A percentile compares a stretch with the other conserved stretches of the same genome.
phyloP scores from a whole-genome alignment of 805 yeast genomes.

The Blastobotrys muscicola region DNA sequence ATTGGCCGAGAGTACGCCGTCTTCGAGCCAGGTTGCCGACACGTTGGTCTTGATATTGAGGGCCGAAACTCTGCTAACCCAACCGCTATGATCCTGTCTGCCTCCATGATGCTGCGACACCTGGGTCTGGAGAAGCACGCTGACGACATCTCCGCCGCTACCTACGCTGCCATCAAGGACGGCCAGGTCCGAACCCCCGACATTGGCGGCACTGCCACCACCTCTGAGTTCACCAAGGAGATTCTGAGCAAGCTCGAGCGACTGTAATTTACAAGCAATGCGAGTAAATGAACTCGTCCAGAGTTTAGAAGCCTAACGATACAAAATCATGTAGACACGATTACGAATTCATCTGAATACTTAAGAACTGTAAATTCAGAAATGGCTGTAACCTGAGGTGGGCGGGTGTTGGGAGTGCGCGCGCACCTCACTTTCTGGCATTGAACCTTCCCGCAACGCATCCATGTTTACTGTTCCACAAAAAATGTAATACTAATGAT shows the following conservation, averaged over 20 bases:
- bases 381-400: too few species aligned
- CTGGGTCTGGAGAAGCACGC: conserved; percentile 81
- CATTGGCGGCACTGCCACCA: conserved; percentile 82
- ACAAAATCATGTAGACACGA: too few species aligned
- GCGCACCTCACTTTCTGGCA: too few species aligned
- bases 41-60: conserved; percentile 93
- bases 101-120: conserved; percentile 89
- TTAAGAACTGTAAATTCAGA: too few species aligned
- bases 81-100: conserved; percentile 90
- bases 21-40: conserved; percentile 99
- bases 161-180: conserved; percentile 81
- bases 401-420: too few species aligned
- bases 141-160: conserved; percentile 79
- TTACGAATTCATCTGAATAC: too few species aligned
- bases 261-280: conserved; percentile 12
- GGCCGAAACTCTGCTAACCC: conserved; percentile 96
- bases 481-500: too few species aligned
- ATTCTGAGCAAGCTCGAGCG: conserved; percentile 58
- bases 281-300: too few species aligned
- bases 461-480: too few species aligned
- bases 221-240: conserved; percentile 92
- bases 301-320: too few species aligned
- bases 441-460: too few species aligned
- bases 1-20: conserved; percentile 97
- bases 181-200: conserved; percentile 81